Evolutionary conservation across 805 yeast species (phyloP).

Genomic region (Debaryomyces maramus): DNA sequence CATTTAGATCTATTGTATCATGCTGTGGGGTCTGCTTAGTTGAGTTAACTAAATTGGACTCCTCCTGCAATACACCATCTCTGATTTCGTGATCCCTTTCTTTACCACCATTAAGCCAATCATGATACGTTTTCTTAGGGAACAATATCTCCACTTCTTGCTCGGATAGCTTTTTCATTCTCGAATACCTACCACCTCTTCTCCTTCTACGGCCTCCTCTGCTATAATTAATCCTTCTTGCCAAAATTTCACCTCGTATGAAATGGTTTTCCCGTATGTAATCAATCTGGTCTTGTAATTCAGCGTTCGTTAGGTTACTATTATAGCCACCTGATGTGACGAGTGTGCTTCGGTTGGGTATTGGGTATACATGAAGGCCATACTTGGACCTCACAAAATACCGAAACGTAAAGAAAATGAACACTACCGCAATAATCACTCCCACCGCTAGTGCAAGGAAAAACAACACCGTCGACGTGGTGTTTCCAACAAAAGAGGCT

Average conservation of each 20-base stretch:
- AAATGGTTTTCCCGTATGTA: slow-evolving; percentile 34
- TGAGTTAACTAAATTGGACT: slow-evolving; percentile 8
- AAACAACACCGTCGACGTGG: slow-evolving; percentile 64
- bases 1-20: slow-evolving; percentile 4
- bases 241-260: slow-evolving; percentile 31
- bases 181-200: slow-evolving; percentile 38
- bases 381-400: slow-evolving; percentile 57
- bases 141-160: slow-evolving; percentile 61
- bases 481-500: slow-evolving; percentile 40
- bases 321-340: background rate
- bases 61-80: slow-evolving; percentile 46
- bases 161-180: slow-evolving; percentile 52
- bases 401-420: slow-evolving; percentile 59
- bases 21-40: background rate
- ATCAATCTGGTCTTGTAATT: slow-evolving; percentile 36
- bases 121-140: slow-evolving; percentile 55
- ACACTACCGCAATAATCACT: slow-evolving; percentile 53
- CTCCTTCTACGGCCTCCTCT: slow-evolving; percentile 39
- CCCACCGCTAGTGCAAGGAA: slow-evolving; percentile 66
- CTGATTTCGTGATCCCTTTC: slow-evolving; percentile 48
- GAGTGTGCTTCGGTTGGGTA: slow-evolving; percentile 24
- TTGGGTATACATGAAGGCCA: slow-evolving; percentile 51
- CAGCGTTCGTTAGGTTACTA: slow-evolving; percentile 16
- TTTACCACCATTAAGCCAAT: slow-evolving; percentile 63
- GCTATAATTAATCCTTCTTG: slow-evolving; percentile 26